These are phyloP conservation scores for Myxozyma kluyveri DNA, from an alignment of 805 yeast genomes.

Conservation along the genomic window DNA sequence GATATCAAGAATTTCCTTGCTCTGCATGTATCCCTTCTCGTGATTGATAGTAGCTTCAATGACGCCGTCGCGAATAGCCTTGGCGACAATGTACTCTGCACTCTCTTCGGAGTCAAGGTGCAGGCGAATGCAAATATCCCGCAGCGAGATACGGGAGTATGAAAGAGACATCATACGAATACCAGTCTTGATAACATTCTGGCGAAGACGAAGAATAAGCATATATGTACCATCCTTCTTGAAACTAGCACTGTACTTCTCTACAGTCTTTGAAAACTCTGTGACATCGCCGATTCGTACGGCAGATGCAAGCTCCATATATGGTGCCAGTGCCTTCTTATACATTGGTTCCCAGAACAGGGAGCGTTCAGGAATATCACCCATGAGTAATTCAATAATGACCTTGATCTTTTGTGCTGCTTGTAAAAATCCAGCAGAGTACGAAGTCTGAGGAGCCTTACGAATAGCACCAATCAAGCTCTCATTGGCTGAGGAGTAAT, in stretches of 20 bases:
- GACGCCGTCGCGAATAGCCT: slow-evolving; percentile 95
- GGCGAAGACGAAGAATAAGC: slow-evolving; percentile 83
- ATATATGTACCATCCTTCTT: slow-evolving; percentile 77
- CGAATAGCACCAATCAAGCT: slow-evolving; percentile 91
- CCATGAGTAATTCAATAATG: slow-evolving; percentile 87
- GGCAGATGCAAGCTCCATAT: slow-evolving; percentile 82
- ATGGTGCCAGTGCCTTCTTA: slow-evolving; percentile 68
- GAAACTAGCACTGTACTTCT: slow-evolving; percentile 58
- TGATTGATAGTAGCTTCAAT: slow-evolving; percentile 93
- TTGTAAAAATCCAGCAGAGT: slow-evolving; percentile 83
- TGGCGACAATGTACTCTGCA: slow-evolving; percentile 94
- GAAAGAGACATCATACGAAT: slow-evolving; percentile 88
- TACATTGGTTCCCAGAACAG: slow-evolving; percentile 65
- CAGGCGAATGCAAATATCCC: slow-evolving; percentile 89
- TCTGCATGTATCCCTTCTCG: slow-evolving; percentile 85
- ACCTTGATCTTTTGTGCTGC: slow-evolving; percentile 84
- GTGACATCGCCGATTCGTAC: slow-evolving; percentile 89
- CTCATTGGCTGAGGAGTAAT: slow-evolving; percentile 86
- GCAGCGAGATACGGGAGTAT: slow-evolving; percentile 84
- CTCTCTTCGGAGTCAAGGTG: slow-evolving; percentile 91
- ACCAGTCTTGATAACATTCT: slow-evolving; percentile 97
- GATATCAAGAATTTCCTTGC: slow-evolving; percentile 78
- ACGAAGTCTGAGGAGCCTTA: slow-evolving; percentile 88
- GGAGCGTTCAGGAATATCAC: slow-evolving; percentile 90
- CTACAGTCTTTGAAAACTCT: slow-evolving; percentile 68